phyloP scores from a whole-genome alignment of 768 basidiomycete genomes.

The Holtermannia corniformis region DNA sequence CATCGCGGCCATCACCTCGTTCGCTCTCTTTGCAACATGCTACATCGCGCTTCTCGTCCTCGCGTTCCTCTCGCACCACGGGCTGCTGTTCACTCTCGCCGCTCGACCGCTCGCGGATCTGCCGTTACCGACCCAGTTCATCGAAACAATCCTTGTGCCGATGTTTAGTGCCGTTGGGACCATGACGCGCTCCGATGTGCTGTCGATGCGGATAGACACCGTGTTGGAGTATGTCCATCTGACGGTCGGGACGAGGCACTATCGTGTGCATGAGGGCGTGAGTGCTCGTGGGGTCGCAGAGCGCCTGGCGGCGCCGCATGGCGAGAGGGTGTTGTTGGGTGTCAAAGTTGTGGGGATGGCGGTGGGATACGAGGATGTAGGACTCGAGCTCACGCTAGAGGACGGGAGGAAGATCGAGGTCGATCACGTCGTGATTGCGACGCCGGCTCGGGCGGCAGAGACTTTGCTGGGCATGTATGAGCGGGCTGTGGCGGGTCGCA shows the following conservation, averaged over 20 bases:
- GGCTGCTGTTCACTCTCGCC: constrained; percentile 45
- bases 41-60: constrained; percentile 41
- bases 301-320: constrained; percentile 6
- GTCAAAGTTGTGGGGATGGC: constrained; percentile 13
- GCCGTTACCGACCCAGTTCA: constrained; percentile 48
- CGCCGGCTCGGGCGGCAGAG: constrained; percentile 59
- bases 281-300: constrained; percentile 18
- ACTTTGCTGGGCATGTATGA: constrained; percentile 46
- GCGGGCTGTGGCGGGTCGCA: constrained; percentile 3
- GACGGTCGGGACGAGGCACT: constrained; percentile 60
- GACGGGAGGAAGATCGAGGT: constrained; percentile 41
- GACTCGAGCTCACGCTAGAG: not conserved
- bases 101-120: constrained; percentile 45
- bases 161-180: constrained; percentile 68
- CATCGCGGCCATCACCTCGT: constrained; percentile 1
- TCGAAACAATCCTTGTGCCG: constrained; percentile 51
- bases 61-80: constrained; percentile 26
- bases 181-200: constrained; percentile 50
- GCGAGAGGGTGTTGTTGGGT: constrained; percentile 14
- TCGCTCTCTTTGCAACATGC: constrained; percentile 45
- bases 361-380: constrained; percentile 4
- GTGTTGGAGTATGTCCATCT: constrained; percentile 65
- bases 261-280: constrained; percentile 54
- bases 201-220: constrained; percentile 55
- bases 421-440: constrained; percentile 61